Percentiles rank a stretch among this genome's conserved stretches.
Conservation (phyloP, 495 filamentous ascomycete species). For the Collariella sp. region DNA sequence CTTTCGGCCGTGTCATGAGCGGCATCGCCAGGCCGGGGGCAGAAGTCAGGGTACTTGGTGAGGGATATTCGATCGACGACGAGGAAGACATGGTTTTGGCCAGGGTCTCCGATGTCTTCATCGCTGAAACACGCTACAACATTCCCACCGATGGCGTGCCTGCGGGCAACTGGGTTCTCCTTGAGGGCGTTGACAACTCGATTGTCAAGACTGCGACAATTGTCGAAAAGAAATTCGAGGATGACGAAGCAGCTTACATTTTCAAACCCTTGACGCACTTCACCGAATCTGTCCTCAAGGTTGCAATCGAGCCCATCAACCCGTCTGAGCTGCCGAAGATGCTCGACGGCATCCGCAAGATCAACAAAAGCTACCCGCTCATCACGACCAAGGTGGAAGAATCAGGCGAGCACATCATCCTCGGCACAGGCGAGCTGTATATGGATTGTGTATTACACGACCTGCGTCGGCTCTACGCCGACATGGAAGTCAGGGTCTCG, state of each 20-base stretch:
- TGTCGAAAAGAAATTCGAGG: conserved; percentile 68
- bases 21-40: conserved; percentile 76
- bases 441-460: conserved; percentile 99
- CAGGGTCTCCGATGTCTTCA: conserved; percentile 83
- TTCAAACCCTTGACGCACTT: conserved; percentile 91
- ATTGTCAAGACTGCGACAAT: conserved; percentile 97
- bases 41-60: conserved; percentile 84
- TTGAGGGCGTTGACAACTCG: conserved; percentile 91
- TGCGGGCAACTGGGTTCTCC: conserved; percentile 88
- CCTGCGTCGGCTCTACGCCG: conserved; percentile 84
- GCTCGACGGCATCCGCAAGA: conserved; percentile 90
- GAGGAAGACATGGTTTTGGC: conserved; percentile 94
- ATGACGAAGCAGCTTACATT: conserved; percentile 86
- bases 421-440: conserved; percentile 94
- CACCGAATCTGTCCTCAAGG: conserved; percentile 95
- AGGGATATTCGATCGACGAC: conserved; percentile 93
- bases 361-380: conserved; percentile 95
- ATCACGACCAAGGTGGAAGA: conserved; percentile 97
- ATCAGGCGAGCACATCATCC: conserved; percentile 91
- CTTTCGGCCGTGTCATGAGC: conserved; percentile 88
- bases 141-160: conserved; percentile 85
- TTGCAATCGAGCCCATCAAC: conserved; percentile 96
- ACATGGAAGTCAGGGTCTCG: conserved; percentile 98
- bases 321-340: conserved; percentile 98
- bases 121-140: conserved; percentile 90